Evolutionary conservation across 805 yeast genomes (phyloP), one percentile per base, ranked within the genome.

Genomic region (Candida nemodendra): DNA sequence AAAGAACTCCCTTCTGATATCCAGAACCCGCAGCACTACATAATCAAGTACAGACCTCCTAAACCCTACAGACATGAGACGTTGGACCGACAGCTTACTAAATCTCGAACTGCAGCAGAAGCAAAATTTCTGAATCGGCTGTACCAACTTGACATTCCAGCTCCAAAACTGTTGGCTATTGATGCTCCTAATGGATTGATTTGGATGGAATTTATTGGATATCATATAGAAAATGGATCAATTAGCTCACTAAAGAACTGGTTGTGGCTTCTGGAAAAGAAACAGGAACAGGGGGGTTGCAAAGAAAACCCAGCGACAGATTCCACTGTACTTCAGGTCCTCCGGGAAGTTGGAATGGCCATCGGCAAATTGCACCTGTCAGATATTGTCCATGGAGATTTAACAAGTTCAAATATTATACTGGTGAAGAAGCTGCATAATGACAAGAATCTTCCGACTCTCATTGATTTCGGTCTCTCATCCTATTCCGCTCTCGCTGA

Each of bases 381-480:
- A 45, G 95, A 87, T 47, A 76, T 86, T 57, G 79, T 88, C 18
- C 99, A 93, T 61, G 99, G 99, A 1, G 99, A 93, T 58, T 68
- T 93, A 50, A 93, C 99, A 0, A 79, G 91, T 16, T 90, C 98
- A 0, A 93, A 93, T 53, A 77, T 89, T 18, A 73, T 93, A 30
- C 54, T 90, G 12, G 49, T 41, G 2, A 44, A 41, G 19, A 30
- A 41, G 9, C 34, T 36, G 3, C 33, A 63, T 9, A 61, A 54
- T 44, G 27, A 30, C 18, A 17, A 13, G 5, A 36, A 25, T n/a
- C 50, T 44, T 6, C 88, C 95, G 0, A 75, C 68, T 23, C 61
- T 93, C 47, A 93, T 93, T 38, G 99, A 93, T 57, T 93, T 93
- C 64, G 99, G 99, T 0, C 69, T 93, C 14, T 84, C 95, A 2